Evolutionary conservation across 2,329 filamentous ascomycete species (phyloP), one percentile per base, ranked within the genome.

Genomic region (Microcyclosporella mali): DNA sequence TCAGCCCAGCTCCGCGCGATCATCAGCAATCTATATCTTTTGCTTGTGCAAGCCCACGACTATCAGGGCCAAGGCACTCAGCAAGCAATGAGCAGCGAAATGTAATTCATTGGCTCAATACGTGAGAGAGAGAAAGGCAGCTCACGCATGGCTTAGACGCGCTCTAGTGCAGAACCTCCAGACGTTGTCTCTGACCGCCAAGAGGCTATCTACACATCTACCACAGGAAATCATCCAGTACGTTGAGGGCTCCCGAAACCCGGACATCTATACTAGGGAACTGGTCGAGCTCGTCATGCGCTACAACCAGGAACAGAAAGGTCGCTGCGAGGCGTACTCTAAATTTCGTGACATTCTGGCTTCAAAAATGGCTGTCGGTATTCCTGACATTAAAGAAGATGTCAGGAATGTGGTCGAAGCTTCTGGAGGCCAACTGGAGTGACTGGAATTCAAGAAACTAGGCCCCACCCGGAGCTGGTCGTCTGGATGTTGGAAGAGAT

Each of bases 211-310:
- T 40, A 70, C 78, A 45, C 66, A 73, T 36, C 70, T 82, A 1
- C 78, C 79, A 0, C 71, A 76, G 3, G 78, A 82, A 52, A 75
- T 82, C 25, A 79, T 82, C 52, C 74, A 80, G 50, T 83, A 82
- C 58, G 77, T 83, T 27, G 78, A 82, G 53, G 68, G 72, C 15
- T 73, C 76, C 14, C 74, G 79, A 16, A 83, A 83, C 55, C 79
- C 79, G 6, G 79, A 82, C 54, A 81, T 82, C 52, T 82, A 81
- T 62, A 82, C 78, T 7, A 71, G 79, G 34, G 78, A 82, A 52
- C 81, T 82, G 50, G 76, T 82, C 33, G 79, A 83, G 62, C 66
- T 77, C 19, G 76, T 79, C 7, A 78, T 81, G 65, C 70, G 73
- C 47, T 72, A 74, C 37, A 83, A 83, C 50, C 77, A 81, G 56